Evolutionary conservation across 352 stramenopile species (phyloP).

Genomic region (Phytophthora litchii): DNA sequence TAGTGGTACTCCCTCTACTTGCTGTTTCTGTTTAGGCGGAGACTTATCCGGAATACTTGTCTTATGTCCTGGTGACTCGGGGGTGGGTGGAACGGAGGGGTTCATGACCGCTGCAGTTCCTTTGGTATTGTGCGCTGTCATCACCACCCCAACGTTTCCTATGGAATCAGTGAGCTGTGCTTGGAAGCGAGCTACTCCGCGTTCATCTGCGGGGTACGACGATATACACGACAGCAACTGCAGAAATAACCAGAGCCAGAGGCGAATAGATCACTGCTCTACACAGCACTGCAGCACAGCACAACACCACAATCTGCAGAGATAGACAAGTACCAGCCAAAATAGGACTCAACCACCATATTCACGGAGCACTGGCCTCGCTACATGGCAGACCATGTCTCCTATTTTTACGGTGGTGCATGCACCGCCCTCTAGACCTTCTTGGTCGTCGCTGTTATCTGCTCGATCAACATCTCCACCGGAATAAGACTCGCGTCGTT

Average conservation of each 20-base stretch:
- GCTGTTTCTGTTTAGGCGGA: slow-evolving; percentile 28
- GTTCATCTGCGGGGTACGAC: slow-evolving; percentile 20
- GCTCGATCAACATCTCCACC: slow-evolving; percentile 52
- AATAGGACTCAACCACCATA: slow-evolving; percentile 30
- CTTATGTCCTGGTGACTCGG: slow-evolving; percentile 24
- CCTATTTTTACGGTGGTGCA: slow-evolving; percentile 31
- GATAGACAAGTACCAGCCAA: slow-evolving; percentile 26
- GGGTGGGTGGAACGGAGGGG: slow-evolving; percentile 18
- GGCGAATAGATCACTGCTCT: slow-evolving; percentile 30
- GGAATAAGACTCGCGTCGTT: slow-evolving; percentile 60
- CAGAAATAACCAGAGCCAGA: slow-evolving; percentile 13
- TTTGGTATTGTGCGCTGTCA: slow-evolving; percentile 37
- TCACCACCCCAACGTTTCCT: slow-evolving; percentile 9
- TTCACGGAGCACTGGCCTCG: slow-evolving; percentile 5
- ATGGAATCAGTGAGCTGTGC: not conserved
- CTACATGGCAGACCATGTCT: not conserved
- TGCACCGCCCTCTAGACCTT: slow-evolving; percentile 3
- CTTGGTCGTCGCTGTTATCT: slow-evolving; percentile 32
- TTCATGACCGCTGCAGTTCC: slow-evolving; percentile 32
- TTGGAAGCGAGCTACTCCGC: slow-evolving; percentile 14
- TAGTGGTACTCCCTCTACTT: slow-evolving; percentile 10
- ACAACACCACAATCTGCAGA: slow-evolving; percentile 19
- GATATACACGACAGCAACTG: slow-evolving; percentile 12
- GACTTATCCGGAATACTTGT: slow-evolving; percentile 26
- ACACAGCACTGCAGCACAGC: slow-evolving; percentile 21